phyloP scores from a whole-genome alignment of 306 rosid species.

The Vicia sativa region DNA sequence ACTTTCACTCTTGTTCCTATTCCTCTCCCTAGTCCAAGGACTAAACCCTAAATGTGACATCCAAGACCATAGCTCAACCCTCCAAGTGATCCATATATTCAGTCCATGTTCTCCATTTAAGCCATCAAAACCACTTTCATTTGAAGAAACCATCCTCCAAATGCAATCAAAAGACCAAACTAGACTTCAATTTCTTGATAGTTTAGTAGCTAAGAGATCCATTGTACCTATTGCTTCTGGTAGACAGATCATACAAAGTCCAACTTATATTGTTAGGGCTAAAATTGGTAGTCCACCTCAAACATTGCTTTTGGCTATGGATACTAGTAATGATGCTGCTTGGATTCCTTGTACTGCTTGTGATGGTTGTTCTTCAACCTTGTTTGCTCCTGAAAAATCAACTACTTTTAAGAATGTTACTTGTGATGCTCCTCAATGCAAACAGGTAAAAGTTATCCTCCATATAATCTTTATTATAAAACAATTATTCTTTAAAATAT shows the following conservation, averaged over 20 bases:
- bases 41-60: slow-evolving; percentile 51
- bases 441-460: slow-evolving; percentile 55
- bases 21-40: slow-evolving; percentile 44
- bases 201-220: slow-evolving; percentile 63
- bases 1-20: slow-evolving; percentile 34
- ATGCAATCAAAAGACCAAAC: slow-evolving; percentile 65
- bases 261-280: slow-evolving; percentile 74
- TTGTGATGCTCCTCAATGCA: slow-evolving; percentile 67
- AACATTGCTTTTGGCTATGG: slow-evolving; percentile 77
- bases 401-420: slow-evolving; percentile 59
- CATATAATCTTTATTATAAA: too few species aligned
- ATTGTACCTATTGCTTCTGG: slow-evolving; percentile 88
- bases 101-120: slow-evolving; percentile 77
- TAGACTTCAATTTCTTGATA: slow-evolving; percentile 60
- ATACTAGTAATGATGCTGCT: slow-evolving; percentile 89
- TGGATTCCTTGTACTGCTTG: slow-evolving; percentile 90
- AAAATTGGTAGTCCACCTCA: slow-evolving; percentile 80
- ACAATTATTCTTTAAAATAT: too few species aligned
- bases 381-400: slow-evolving; percentile 59
- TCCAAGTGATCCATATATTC: slow-evolving; percentile 66
- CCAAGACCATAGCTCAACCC: slow-evolving; percentile 63
- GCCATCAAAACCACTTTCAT: slow-evolving; percentile 61
- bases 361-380: slow-evolving; percentile 67
- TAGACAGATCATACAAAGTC: slow-evolving; percentile 78
- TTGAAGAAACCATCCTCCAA: slow-evolving; percentile 69